Base-by-base conservation (phyloP, 2,329 filamentous ascomycete genomes). In the Fusarium palustre region DNA sequence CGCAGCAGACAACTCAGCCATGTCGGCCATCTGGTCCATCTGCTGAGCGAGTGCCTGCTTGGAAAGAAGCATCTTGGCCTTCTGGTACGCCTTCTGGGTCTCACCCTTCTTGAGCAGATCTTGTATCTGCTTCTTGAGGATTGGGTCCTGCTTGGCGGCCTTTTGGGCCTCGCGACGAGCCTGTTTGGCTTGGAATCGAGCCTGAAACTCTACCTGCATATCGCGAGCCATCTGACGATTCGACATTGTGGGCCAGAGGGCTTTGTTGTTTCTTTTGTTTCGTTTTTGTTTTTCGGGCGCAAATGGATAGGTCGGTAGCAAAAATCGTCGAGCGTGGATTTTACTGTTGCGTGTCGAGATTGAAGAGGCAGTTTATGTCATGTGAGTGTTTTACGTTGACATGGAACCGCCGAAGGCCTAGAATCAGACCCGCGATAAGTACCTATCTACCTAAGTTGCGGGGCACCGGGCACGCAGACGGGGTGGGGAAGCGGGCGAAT, bases 21-120 rank as follows among this genome's bases (percentile, higher is more conserved):
- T 88, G 79, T 89, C 87, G 77, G 87, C 87, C 76, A 88, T 87
- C 78, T 87, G 85, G 78, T 89, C 87, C 85, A 89, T 88, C 79
- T 89, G 87, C 74, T 86, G 82, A 13, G 87, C 87, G 59, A 89
- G 84, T 3, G 87, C 86, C 79, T 89, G 86, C 77, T 88, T 88
- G 45, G 84, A 86, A 25, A 89, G 82, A 45, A 89, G 82, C 80
- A 89, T 85, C 80, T 88, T 88, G 63, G 87, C 87, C 78, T 89
- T 89, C 69, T 88, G 86, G 61, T 88, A 87, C 38, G 87, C 87
- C 78, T 88, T 87, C 68, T 85, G 84, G n/a, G 85, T 88, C 74
- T 89, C 86, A 77, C 87, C 87, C 74, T 87, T 88, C 75, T 88
- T 88, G 68, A 89, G 82, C 42, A 89, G 84, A 74, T 85, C 86